Conservation (phyloP, 2,329 filamentous ascomycete species). For the Ascochyta viciae-villosae region DNA sequence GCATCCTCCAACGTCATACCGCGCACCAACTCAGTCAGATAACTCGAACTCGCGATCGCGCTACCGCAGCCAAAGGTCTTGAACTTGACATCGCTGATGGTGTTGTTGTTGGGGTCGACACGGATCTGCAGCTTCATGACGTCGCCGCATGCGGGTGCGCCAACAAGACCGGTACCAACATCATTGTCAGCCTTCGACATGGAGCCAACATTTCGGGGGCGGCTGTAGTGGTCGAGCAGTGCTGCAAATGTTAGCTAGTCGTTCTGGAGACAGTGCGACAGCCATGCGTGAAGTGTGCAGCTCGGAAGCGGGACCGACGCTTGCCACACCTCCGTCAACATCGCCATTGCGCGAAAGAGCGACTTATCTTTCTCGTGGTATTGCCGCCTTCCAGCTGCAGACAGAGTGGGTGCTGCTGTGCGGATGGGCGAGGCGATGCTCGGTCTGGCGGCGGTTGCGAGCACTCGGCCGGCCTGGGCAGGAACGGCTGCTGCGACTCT, state of each 20-base stretch:
- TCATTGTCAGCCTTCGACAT: conserved; percentile 81
- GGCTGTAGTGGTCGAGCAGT: conserved; percentile 81
- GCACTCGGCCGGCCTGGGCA: conserved; percentile 59
- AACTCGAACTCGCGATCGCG: conserved; percentile 93
- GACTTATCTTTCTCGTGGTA: conserved; percentile 73
- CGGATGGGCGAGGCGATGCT: conserved; percentile 56
- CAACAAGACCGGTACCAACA: conserved; percentile 89
- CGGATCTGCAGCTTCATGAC: conserved; percentile 95
- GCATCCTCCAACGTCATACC: conserved; percentile 98
- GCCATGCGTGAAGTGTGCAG: conserved; percentile 1
- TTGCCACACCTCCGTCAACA: conserved; percentile 22
- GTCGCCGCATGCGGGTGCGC: conserved; percentile 88
- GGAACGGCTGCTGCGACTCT: conserved; percentile 62
- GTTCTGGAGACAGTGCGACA: conserved; percentile 16
- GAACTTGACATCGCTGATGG: conserved; percentile 94
- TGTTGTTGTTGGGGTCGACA: conserved; percentile 86
- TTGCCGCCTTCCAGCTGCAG: conserved; percentile 53
- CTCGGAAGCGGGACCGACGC: conserved; percentile 13
- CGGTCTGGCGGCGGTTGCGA: conserved; percentile 58
- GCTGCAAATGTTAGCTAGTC: conserved; percentile 51
- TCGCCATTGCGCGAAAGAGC: conserved; percentile 11
- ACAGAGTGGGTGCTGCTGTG: conserved; percentile 52
- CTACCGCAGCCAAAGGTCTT: conserved; percentile 97
- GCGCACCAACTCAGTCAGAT: conserved; percentile 91
- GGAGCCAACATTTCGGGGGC: conserved; percentile 78